Percentiles rank a stretch among this genome's conserved stretches.
These are phyloP conservation scores for Citrus inodora DNA, from an alignment of 345 rosid genomes.

Conservation along the genomic window DNA sequence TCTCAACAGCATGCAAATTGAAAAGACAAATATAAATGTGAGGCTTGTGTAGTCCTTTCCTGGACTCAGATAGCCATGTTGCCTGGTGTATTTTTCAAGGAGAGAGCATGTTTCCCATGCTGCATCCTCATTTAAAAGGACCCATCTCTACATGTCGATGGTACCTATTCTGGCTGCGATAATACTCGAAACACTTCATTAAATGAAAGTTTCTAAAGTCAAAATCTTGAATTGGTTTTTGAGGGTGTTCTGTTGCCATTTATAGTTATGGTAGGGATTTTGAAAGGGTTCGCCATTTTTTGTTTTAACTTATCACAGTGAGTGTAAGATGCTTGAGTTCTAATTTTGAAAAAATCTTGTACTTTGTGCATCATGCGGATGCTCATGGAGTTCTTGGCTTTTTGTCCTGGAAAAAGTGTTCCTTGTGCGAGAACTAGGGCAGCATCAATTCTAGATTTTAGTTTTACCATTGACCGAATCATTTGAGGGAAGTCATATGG, in stretches of 20 bases:
- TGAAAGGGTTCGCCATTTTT: background rate
- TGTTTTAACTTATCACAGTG: background rate
- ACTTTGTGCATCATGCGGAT: background rate
- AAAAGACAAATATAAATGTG: background rate
- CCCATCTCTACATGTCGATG: background rate
- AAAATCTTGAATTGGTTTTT: background rate
- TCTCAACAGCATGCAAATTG: background rate
- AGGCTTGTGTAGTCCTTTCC: background rate
- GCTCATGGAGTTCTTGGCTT: background rate
- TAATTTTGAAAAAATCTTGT: background rate
- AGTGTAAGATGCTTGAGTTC: background rate
- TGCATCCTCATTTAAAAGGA: conserved; percentile 1
- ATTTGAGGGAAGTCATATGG: background rate
- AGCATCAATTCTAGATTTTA: background rate
- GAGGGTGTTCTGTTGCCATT: background rate
- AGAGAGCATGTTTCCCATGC: background rate
- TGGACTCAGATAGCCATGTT: background rate
- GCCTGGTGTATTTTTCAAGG: background rate
- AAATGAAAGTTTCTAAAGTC: background rate
- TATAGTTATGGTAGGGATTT: background rate
- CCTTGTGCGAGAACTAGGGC: background rate
- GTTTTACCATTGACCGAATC: background rate
- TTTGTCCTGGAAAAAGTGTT: background rate
- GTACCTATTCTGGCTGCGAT: background rate
- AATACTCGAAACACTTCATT: background rate